Percentiles rank a stretch among this genome's conserved stretches.
Conservation (phyloP, 1,139 yeast genomes). For the Suhomyces atakaporum region DNA sequence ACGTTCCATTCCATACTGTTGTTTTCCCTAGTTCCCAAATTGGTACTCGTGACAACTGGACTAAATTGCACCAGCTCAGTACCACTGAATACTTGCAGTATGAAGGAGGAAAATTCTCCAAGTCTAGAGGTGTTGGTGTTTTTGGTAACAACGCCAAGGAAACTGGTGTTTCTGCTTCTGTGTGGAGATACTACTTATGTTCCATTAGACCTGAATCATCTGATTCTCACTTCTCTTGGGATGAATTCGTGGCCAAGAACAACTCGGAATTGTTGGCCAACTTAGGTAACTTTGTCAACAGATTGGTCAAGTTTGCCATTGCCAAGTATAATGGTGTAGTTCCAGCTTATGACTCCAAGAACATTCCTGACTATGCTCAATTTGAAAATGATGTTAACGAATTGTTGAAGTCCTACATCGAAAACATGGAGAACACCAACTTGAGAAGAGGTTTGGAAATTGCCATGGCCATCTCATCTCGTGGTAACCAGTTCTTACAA, state of each 20-base stretch:
- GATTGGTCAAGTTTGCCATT: constrained; percentile 84
- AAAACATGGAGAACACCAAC: constrained; percentile 75
- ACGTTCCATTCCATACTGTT: constrained; percentile 97
- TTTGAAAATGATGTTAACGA: constrained; percentile 62
- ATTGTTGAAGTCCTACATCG: constrained; percentile 61
- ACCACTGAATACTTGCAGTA: constrained; percentile 97
- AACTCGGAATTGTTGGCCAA: constrained; percentile 92
- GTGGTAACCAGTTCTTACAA: constrained; percentile 94
- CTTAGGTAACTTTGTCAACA: constrained; percentile 94
- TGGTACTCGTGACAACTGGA: constrained; percentile 90
- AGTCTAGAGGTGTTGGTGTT: constrained; percentile 95
- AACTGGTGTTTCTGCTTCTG: constrained; percentile 86
- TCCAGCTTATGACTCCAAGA: constrained; percentile 56
- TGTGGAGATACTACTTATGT: constrained; percentile 96
- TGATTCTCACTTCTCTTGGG: constrained; percentile 97
- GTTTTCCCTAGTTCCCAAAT: constrained; percentile 92
- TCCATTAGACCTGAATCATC: constrained; percentile 92
- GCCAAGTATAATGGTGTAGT: constrained; percentile 92
- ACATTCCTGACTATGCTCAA: constrained; percentile 51
- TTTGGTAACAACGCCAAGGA: constrained; percentile 97
- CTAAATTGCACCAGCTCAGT: constrained; percentile 83
- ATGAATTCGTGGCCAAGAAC: constrained; percentile 89
- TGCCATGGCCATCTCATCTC: constrained; percentile 87
- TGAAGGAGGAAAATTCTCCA: constrained; percentile 97
- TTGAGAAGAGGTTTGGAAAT: constrained; percentile 86